Percentiles rank a stretch among this genome's conserved stretches.
Conservation (phyloP, 345 rosid genomes). For the Citrus inodora region DNA sequence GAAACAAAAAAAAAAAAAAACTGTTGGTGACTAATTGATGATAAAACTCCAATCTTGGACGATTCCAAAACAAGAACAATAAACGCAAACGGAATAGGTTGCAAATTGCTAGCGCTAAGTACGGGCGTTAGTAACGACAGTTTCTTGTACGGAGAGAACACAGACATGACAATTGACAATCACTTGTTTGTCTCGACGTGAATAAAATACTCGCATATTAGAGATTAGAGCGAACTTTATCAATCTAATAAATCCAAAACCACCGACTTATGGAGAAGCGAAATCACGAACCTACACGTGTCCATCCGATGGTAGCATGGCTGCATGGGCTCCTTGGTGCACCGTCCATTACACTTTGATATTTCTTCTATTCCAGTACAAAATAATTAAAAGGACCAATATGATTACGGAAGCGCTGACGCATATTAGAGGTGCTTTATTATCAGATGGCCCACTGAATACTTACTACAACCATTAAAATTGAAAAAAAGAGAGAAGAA, state of each 20-base stretch:
- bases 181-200: background rate
- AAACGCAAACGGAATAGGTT: background rate
- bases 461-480: too few relatives aligned
- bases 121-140: background rate
- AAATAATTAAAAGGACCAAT: background rate
- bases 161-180: too few relatives aligned
- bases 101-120: background rate
- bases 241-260: background rate
- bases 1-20: too few relatives aligned
- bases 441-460: too few relatives aligned
- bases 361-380: too few relatives aligned
- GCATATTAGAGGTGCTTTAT: background rate
- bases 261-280: background rate
- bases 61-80: too few relatives aligned
- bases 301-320: background rate
- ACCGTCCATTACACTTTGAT: background rate
- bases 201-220: too few relatives aligned
- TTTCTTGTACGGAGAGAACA: background rate
- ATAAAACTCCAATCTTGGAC: too few relatives aligned
- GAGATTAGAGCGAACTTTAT: background rate
- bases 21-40: too few relatives aligned
- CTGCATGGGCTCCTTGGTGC: background rate
- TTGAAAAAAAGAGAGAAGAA: too few relatives aligned
- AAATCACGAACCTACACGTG: conserved; percentile 2
- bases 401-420: conserved; percentile 24